Evolutionary conservation across 1,284 basidiomycete species (phyloP).

Genomic region (Pterulicium gracile): DNA sequence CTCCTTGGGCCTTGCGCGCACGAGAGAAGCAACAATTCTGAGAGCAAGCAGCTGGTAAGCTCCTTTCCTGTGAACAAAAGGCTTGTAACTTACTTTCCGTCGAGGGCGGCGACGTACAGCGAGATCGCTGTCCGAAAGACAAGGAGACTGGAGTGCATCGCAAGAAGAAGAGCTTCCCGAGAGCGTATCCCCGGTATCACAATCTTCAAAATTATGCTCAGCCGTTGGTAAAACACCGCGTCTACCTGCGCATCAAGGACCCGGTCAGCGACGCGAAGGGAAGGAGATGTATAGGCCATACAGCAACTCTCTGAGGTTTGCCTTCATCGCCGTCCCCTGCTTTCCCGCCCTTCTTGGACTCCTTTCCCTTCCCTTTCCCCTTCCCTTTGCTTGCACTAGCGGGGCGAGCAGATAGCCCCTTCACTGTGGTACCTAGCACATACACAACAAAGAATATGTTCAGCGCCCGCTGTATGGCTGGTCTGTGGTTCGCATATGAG

Average conservation of each 20-base stretch:
- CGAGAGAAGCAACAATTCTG: constrained; percentile 91
- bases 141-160: constrained; percentile 83
- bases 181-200: constrained; percentile 82
- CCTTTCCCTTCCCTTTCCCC: constrained; percentile 25
- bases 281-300: constrained; percentile 24
- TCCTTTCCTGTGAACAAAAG: constrained; percentile 5
- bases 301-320: constrained; percentile 52
- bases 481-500: constrained; percentile 52
- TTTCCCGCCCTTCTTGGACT: constrained; percentile 19
- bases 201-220: constrained; percentile 73
- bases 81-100: constrained; percentile 64
- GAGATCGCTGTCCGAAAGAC: constrained; percentile 86
- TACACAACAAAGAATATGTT: constrained; percentile 57
- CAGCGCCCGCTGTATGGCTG: constrained; percentile 56
- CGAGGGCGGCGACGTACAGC: constrained; percentile 91
- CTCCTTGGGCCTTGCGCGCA: constrained; percentile 73
- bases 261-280: too few species aligned
- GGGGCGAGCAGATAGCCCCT: constrained; percentile 34
- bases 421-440: constrained; percentile 48
- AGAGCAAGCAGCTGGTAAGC: constrained; percentile 5
- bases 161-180: constrained; percentile 79
- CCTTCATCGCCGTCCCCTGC: constrained; percentile 10
- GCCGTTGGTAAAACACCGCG: constrained; percentile 78
- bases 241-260: constrained; percentile 62
- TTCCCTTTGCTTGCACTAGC: constrained; percentile 24